Conservation (phyloP, 148 eudicot genomes). For the Rhododendron simsii region DNA sequence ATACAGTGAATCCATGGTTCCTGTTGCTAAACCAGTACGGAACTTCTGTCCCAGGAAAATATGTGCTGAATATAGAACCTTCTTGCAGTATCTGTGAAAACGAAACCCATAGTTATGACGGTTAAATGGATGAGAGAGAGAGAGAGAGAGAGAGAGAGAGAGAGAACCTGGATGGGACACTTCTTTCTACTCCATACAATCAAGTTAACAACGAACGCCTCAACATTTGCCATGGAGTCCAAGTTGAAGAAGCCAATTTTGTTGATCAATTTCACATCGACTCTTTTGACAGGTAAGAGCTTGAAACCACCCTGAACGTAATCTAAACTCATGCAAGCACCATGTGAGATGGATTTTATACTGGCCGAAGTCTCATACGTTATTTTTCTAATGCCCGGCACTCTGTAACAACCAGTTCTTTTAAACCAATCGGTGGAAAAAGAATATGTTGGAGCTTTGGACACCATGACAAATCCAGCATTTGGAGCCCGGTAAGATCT, state of each 20-base stretch:
- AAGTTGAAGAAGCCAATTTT: no score
- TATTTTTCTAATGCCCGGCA: not conserved
- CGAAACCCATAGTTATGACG: not conserved
- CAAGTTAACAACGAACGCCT: no score
- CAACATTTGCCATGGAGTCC: no score
- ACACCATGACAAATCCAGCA: not conserved
- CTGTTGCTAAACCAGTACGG: not conserved
- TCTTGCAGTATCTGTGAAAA: not conserved
- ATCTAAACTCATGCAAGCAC: not conserved
- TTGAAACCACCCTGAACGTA: not conserved
- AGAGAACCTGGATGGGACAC: no score
- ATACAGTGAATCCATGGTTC: not conserved
- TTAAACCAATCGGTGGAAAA: not conserved
- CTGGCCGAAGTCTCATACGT: not conserved
- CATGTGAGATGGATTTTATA: not conserved
- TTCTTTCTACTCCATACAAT: no score
- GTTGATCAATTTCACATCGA: no score
- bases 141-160: not conserved
- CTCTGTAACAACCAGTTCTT: not conserved
- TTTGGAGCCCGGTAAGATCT: not conserved
- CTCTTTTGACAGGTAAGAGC: no score
- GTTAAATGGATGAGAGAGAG: not conserved
- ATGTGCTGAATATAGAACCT: not conserved
- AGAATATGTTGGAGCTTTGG: not conserved
- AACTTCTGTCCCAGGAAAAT: not conserved